Evolutionary conservation across 208 protist genomes (phyloP), one percentile per base, ranked within the genome.

Genomic region (Trypanosoma lewisi): DNA sequence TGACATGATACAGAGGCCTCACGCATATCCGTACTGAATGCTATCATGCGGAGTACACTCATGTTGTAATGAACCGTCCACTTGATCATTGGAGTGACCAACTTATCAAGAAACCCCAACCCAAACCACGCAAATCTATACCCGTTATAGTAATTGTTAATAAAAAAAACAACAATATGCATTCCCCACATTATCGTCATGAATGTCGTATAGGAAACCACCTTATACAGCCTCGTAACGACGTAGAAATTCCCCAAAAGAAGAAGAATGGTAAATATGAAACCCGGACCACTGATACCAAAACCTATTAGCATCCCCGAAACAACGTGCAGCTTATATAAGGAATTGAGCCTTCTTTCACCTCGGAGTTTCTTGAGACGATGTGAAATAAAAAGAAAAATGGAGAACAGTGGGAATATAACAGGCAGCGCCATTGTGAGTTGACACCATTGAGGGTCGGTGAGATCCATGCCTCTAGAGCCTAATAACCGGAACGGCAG

Each of bases 1-100:
- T 36, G 6, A 34, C 33, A 47, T 23, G 27, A 14, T 9, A 51
- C 25, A 33, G 57, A 45, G 30, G 78, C 75, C 54, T 85, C 73
- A 70, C 71, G 80, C 65, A 73, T 51, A 55, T 92, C 85, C 55
- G 75, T 82, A 58, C 78, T 79, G 63, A 86, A 88, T 47, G 89
- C 89, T 49, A 97, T 91, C 65, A 96, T 80, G 44, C 89, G 83
- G 25, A 97, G 73, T 39, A 84, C 73, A 14, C 71, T 65, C 68
- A 97, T 80, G 63, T 93, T 94, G 25, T 73, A 89, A 8, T 75
- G 61, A 21, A 83, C 59, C 28, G 71, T 63, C 91, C 94, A 97
- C 7, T 70, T 69, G 39, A 88, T 60, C 7, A 71, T 23, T 39
- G 53, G 33, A 60, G 34, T 27, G 3, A 27, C 28, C 6, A 27